Evolutionary conservation across 352 stramenopile genomes (phyloP), one percentile per base, ranked within the genome.

Genomic region (Aphanomyces stellatus): DNA sequence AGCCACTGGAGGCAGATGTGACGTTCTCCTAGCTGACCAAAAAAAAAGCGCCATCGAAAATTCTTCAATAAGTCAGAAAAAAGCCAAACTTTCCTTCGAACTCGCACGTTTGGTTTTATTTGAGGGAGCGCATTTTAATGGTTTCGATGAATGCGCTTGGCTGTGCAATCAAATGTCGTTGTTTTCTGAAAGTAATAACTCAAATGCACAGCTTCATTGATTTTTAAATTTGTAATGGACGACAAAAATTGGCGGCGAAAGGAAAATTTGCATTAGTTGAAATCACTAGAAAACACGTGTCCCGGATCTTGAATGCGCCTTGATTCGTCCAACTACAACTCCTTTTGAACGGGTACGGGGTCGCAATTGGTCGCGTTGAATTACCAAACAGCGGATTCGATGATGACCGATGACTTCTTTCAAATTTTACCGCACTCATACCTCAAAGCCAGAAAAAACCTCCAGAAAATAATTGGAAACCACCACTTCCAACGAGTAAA

Each of bases 281-380:
- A 30, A 56, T 69, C 27, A 62, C 64, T 24, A 71, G 90, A 71
- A 74, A 71, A 4, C 81, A 95, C 62, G 82, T 97, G 66, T 85
- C 76, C 13, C 72, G 89, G 51, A 88, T 85, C 1, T 97, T 88
- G 87, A 13, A 71, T 74, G 30, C 72, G 90, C 28, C 74, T 96
- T n/a, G 85, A 96, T 76, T 95, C 85, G 2, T 87, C 75, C 55
- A 97, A 97, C 75, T 97, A 92, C 72, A 79, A 88, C 69, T 88
- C 90, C 3, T 72, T 88, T 43, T 63, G 76, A 27, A 96, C 88
- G 90, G 77, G 74, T 24, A 73, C 79, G 7, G 90, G 90, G n/a
- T 86, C 72, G 48, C 90, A 97, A 76, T 80, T 97, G 46, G 88
- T 93, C 11, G 87, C 90, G 28, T 69, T 97, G 3, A 97, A 97